phyloP scores from a whole-genome alignment of 495 filamentous ascomycete species.

The Lepidopterella palustris region DNA sequence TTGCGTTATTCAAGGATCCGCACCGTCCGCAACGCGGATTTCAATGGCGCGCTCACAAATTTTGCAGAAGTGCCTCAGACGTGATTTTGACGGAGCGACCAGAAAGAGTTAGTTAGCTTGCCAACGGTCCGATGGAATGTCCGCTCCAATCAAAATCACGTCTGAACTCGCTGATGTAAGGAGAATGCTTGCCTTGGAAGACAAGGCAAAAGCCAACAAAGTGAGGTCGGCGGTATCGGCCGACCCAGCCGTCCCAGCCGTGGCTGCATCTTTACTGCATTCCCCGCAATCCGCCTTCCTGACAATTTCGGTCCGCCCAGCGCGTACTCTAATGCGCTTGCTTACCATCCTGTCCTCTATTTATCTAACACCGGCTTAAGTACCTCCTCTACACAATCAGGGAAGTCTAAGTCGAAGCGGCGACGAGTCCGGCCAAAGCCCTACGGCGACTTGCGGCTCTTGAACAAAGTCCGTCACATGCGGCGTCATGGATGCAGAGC shows the following conservation, averaged over 20 bases:
- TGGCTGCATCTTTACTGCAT: background rate
- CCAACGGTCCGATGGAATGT: too few species aligned
- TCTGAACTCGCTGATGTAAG: too few species aligned
- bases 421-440: conserved; percentile 11
- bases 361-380: background rate
- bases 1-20: too few species aligned
- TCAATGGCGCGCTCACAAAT: too few species aligned
- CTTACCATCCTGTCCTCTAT: background rate
- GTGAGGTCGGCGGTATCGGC: background rate
- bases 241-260: conserved; percentile 3
- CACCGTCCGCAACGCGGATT: too few species aligned
- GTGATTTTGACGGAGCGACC: too few species aligned
- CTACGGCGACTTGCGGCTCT: conserved; percentile 14
- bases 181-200: background rate
- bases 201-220: background rate
- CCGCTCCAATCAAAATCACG: too few species aligned
- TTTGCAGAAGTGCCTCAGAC: too few species aligned
- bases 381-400: conserved; percentile 8
- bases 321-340: background rate
- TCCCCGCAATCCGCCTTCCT: background rate
- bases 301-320: background rate
- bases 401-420: conserved; percentile 17
- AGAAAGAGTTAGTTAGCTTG: too few species aligned
- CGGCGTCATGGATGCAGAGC: conserved; percentile 13
- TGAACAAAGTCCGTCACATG: conserved; percentile 16